Evolutionary conservation across 805 yeast species (phyloP), one percentile per base, ranked within the genome.

Genomic region (Metschnikowia picachoensis): DNA sequence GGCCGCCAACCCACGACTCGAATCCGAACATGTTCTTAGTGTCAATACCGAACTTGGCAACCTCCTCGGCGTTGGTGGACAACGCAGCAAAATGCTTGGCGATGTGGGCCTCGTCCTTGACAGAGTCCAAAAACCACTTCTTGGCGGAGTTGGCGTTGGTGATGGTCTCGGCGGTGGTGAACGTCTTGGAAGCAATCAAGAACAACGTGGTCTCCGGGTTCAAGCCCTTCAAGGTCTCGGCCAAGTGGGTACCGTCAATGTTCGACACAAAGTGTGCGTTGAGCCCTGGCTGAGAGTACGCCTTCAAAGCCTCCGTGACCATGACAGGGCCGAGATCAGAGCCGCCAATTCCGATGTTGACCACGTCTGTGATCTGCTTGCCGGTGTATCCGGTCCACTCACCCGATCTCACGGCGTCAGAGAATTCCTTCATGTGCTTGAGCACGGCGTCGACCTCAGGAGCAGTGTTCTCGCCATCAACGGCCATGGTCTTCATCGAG

Each of bases 1-100:
- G 86, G 66, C 99, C 99, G 65, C 99, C 99, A 55, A 94, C 99
- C 99, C 99, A 94, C 74, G 76, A 85, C 70, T 91, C 97, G 63
- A 94, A 94, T 54, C 95, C 98, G 72, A 94, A 94, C 99, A 94
- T 94, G 79, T 94, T 94, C 68, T 82, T 85, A 66, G 97, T 82
- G 76, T 94, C 98, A 59, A 94, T 94, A 64, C 99, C 99, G 62
- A 94, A 94, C 74, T 88, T 87, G 61, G 84, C 78, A 54, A 94
- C 99, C 71, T 87, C 97, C 43, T 70, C 72, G 51, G 88, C 95
- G 69, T 94, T 94, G 53, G 99, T 94, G 52, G 96, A 88, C 57
- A 94, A 78, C 48, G 99, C 99, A 60, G 84, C 99, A 65, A 94
- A 94, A 78, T 94, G 99, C 79, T 92, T 91, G 50, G 97, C 96